Base-by-base conservation (phyloP, 2,329 filamentous ascomycete species). In the Fusarium virguliforme region DNA sequence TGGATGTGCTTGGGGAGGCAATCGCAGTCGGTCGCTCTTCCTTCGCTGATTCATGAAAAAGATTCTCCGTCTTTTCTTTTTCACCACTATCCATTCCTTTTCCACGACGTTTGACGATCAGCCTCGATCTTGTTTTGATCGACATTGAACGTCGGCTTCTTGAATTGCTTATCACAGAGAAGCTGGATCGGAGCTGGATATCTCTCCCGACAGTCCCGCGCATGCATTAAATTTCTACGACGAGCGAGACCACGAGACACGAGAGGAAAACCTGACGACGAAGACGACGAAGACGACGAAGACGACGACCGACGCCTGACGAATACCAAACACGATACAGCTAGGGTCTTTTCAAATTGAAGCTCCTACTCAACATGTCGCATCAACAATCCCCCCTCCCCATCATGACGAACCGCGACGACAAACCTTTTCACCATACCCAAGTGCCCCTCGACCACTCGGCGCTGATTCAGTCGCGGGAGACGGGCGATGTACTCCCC, bases 381-480 rank as follows among this genome's bases (percentile, higher is more conserved):
- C 77, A 81, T 56, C 74, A 75, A 41, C 77, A 78, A 58, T 41
- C 65, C 32, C 34, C 60, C 55, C 64, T 75, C 38, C 26, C 71
- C 26, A 77, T 80, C 62, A 74, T 78, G 68, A 70, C 77, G 51
- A 76, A 75, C 65, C 73, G 76, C 64, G 77, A 81, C 60, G 78
- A 81, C 51, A 67, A 74, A 48, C 74, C 78, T 10, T 79, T 80
- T 46, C 73, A 76, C 48, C 77, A 77, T 55, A 68, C 77, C 10
- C 71, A 80, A 12, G 59, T 65, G 4, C 70, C 78, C 69, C 74
- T 75, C 15, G 80, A 82, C 56, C 78, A 80, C 64, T 72, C 80
- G n/a, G 79, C 83, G 4, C 79, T 89, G 51, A 79, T 86, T 4
- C 87, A 90, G 73, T 91, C 90, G 54, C 84, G 89, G 48, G 90